These are phyloP conservation scores for Ilex asprella DNA, from an alignment of 257 asterid species.

Conservation along the genomic window DNA sequence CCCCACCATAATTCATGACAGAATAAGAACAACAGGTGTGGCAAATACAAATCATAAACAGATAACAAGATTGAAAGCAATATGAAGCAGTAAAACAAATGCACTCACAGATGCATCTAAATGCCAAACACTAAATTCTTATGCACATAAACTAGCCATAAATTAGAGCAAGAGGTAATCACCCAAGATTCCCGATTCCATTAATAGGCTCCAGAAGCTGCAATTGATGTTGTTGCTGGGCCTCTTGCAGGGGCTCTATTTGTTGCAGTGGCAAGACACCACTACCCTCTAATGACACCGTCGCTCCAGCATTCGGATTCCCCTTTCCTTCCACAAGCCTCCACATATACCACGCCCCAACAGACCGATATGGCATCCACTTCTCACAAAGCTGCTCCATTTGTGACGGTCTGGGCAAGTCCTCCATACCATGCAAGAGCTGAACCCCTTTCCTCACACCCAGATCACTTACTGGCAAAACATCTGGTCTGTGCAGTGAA, in stretches of 20 bases:
- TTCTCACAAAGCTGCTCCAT: slow-evolving; percentile 90
- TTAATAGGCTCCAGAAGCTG: slow-evolving; percentile 81
- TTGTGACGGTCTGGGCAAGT: slow-evolving; percentile 79
- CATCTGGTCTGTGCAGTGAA: slow-evolving; percentile 89
- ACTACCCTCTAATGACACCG: slow-evolving; percentile 36
- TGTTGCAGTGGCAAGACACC: slow-evolving; percentile 68
- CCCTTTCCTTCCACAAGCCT: slow-evolving; percentile 72
- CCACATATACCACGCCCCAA: slow-evolving; percentile 99
- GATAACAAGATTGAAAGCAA: too few relatives aligned
- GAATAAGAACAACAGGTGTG: too few relatives aligned
- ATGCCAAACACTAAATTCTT: not conserved
- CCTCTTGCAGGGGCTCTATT: slow-evolving; percentile 51
- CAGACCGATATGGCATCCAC: slow-evolving; percentile 93
- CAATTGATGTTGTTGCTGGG: slow-evolving; percentile 58
- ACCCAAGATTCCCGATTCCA: slow-evolving; percentile 76
- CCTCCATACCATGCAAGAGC: slow-evolving; percentile 68
- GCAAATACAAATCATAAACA: not conserved
- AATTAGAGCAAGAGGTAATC: slow-evolving; percentile 13
- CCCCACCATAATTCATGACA: not conserved
- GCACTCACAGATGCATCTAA: too few relatives aligned
- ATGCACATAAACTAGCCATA: not conserved
- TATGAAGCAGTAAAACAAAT: too few relatives aligned
- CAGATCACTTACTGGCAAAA: slow-evolving; percentile 85
- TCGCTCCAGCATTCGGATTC: slow-evolving; percentile 33
- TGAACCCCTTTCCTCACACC: slow-evolving; percentile 98